Conservation (phyloP, 2,329 filamentous ascomycete genomes). For the Hymenotorrendiella dingleyae region DNA sequence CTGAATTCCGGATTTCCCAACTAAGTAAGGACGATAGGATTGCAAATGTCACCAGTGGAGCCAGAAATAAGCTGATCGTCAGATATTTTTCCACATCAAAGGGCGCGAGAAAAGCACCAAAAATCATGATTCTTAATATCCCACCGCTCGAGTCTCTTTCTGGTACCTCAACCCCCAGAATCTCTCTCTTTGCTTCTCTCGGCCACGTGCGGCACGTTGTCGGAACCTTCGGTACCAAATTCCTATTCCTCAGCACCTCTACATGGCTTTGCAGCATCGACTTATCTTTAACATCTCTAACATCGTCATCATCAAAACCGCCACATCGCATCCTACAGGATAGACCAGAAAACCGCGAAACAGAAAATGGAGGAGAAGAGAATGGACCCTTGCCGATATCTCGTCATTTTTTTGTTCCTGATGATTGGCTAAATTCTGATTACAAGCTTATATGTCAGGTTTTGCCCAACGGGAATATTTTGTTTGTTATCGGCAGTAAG, state of each 20-base stretch:
- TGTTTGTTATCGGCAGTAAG: slow-evolving; percentile 1
- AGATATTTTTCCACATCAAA: neutral
- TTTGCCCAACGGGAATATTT: neutral
- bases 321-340: no score
- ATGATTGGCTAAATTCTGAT: neutral
- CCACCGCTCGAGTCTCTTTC: neutral
- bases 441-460: neutral
- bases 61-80: neutral
- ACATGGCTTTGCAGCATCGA: neutral
- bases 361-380: neutral
- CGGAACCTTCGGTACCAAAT: neutral
- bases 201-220: neutral
- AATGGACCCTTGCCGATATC: neutral
- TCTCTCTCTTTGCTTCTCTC: neutral
- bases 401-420: slow-evolving; percentile 1
- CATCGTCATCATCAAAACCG: no score
- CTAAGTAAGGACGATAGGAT: no score
- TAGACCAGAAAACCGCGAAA: no score
- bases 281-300: no score
- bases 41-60: no score
- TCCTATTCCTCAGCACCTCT: neutral
- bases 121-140: neutral
- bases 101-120: no score
- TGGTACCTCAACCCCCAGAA: neutral
- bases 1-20: no score